Percentiles rank a stretch among this genome's conserved stretches.
phyloP scores from a whole-genome alignment of 2,329 filamentous ascomycete genomes.

The Fusarium sp. region DNA sequence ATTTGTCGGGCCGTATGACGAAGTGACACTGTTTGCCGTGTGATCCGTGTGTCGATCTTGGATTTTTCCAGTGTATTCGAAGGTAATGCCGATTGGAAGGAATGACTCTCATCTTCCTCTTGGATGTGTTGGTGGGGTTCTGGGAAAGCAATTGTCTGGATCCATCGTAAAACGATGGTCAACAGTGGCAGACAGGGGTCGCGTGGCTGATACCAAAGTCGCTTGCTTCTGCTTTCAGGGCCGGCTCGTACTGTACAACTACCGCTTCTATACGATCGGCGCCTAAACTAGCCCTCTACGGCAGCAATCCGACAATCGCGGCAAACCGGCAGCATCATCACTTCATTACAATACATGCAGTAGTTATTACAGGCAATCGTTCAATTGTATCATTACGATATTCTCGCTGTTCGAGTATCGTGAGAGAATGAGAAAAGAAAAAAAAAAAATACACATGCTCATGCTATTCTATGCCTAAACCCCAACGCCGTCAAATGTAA shows the following conservation, averaged over 20 bases:
- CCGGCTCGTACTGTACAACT: background rate
- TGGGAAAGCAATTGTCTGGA: too few species aligned
- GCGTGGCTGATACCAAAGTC: too few species aligned
- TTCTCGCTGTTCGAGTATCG: background rate
- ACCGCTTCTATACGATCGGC: constrained; percentile 1
- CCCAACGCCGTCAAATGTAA: constrained; percentile 16
- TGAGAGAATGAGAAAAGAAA: background rate
- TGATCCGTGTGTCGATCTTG: constrained; percentile 11
- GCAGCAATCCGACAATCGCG: background rate
- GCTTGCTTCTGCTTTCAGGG: background rate
- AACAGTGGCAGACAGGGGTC: too few species aligned
- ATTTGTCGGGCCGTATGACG: background rate
- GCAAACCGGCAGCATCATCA: background rate
- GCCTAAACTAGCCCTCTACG: background rate
- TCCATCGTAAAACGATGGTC: too few species aligned
- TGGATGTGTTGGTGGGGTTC: background rate
- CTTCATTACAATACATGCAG: too few species aligned
- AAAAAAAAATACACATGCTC: background rate
- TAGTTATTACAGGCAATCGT: background rate
- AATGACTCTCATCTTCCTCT: background rate
- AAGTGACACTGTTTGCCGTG: constrained; percentile 14
- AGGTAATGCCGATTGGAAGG: constrained; percentile 9
- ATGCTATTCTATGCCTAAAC: background rate
- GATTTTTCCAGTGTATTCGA: background rate
- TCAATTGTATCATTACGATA: too few species aligned